Evolutionary conservation across 495 filamentous ascomycete species (phyloP).

Genomic region (Oidiodendron maius): DNA sequence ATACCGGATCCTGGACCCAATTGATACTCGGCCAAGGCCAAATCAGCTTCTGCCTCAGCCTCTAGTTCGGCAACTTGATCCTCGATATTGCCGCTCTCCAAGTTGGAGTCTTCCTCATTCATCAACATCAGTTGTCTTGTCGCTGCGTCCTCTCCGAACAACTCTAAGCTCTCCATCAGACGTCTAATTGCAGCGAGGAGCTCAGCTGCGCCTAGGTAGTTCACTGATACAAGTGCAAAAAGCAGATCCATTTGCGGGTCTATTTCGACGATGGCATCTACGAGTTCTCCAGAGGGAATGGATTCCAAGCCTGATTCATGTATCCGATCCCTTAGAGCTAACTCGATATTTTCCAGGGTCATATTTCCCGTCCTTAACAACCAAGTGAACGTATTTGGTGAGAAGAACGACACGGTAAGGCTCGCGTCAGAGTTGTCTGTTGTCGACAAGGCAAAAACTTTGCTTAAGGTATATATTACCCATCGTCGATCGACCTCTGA

Average conservation of each 20-base stretch:
- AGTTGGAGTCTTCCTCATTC: constrained; percentile 25
- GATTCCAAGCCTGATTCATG: not conserved
- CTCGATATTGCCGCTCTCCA: constrained; percentile 25
- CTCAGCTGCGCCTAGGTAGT: constrained; percentile 39
- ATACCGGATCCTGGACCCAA: constrained; percentile 36
- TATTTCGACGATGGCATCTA: constrained; percentile 49
- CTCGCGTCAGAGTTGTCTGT: constrained; percentile 15
- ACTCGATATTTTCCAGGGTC: constrained; percentile 53
- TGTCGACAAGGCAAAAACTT: constrained; percentile 37
- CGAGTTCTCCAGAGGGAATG: constrained; percentile 51
- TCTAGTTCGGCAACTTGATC: constrained; percentile 25
- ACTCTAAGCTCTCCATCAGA: constrained; percentile 44
- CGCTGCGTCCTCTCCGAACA: constrained; percentile 31
- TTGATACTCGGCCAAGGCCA: constrained; percentile 44
- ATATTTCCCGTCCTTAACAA: constrained; percentile 58
- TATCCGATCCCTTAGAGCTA: constrained; percentile 42
- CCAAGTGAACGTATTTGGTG: constrained; percentile 50
- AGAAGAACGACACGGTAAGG: constrained; percentile 46
- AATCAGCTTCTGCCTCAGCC: constrained; percentile 40
- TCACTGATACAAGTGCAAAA: constrained; percentile 46
- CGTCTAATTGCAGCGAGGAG: constrained; percentile 40
- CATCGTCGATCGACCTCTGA: constrained; percentile 43
- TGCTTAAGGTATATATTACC: constrained; percentile 45
- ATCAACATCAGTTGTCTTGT: constrained; percentile 26
- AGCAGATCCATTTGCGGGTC: constrained; percentile 57